Conservation (phyloP, 1,284 basidiomycete genomes). For the Entoloma clypeatum region DNA sequence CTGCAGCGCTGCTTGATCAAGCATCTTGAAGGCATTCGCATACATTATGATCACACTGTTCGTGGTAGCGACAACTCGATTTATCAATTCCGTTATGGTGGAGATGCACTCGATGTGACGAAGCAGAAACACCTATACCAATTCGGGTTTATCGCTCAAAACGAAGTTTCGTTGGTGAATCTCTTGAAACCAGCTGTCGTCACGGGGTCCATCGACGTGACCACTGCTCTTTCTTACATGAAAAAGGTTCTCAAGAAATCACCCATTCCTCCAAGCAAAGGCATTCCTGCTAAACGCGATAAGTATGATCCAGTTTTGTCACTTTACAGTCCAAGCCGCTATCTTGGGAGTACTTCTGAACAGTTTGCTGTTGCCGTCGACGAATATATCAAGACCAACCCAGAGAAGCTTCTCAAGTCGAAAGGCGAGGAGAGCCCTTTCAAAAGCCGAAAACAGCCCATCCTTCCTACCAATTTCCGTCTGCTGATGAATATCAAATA, state of each 20-base stretch:
- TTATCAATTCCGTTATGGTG: slow-evolving; percentile 97
- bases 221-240: slow-evolving; percentile 76
- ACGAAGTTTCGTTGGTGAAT: slow-evolving; percentile 78
- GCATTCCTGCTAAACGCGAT: slow-evolving; percentile 43
- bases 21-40: slow-evolving; percentile 93
- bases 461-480: slow-evolving; percentile 65
- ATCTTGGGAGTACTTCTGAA: slow-evolving; percentile 92
- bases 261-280: slow-evolving; percentile 44
- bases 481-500: slow-evolving; percentile 87
- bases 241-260: slow-evolving; percentile 86
- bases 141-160: slow-evolving; percentile 92
- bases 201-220: slow-evolving; percentile 54
- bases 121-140: slow-evolving; percentile 90
- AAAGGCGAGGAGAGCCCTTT: slow-evolving; percentile 46
- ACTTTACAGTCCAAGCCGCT: slow-evolving; percentile 74
- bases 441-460: slow-evolving; percentile 44
- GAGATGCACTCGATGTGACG: slow-evolving; percentile 95
- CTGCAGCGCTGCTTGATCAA: slow-evolving; percentile 98
- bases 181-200: slow-evolving; percentile 69
- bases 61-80: slow-evolving; percentile 92
- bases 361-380: slow-evolving; percentile 83
- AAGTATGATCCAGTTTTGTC: slow-evolving; percentile 74
- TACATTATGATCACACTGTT: slow-evolving; percentile 98
- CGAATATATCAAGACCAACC: slow-evolving; percentile 79
- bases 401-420: slow-evolving; percentile 66